Percentiles rank a stretch among this genome's conserved stretches.
phyloP scores from a whole-genome alignment of 768 basidiomycete genomes.

The Flagelloscypha sp. region DNA sequence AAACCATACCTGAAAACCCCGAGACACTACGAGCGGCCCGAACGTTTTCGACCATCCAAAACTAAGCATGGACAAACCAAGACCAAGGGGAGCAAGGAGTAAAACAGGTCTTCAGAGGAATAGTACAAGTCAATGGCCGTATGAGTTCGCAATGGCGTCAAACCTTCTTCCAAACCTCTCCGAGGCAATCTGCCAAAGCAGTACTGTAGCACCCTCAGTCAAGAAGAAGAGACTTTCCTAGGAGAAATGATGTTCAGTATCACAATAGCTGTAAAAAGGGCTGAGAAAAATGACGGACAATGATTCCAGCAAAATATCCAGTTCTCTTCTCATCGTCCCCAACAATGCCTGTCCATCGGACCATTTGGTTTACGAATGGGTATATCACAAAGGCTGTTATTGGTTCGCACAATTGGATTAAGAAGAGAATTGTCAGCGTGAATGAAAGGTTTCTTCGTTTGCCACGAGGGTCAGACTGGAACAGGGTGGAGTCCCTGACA shows the following conservation, averaged over 20 bases:
- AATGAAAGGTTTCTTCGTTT: no score
- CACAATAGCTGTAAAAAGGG: neutral
- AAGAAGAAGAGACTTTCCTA: slow-evolving; percentile 24
- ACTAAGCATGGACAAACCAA: slow-evolving; percentile 22
- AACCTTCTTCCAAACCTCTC: slow-evolving; percentile 23
- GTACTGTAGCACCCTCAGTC: slow-evolving; percentile 19
- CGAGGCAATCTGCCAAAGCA: slow-evolving; percentile 21
- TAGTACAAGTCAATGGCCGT: no score
- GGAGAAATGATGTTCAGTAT: neutral
- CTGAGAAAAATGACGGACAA: slow-evolving; percentile 12
- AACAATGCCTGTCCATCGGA: slow-evolving; percentile 20
- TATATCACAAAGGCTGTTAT: slow-evolving; percentile 22
- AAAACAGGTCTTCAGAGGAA: slow-evolving; percentile 24
- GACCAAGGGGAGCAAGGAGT: slow-evolving; percentile 24
- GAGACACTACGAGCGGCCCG: slow-evolving; percentile 16
- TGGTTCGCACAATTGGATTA: slow-evolving; percentile 29
- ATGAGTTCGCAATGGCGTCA: no score
- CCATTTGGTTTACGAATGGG: slow-evolving; percentile 17
- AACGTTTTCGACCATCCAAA: slow-evolving; percentile 28
- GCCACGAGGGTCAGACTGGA: no score
- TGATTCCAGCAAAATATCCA: slow-evolving; percentile 23
- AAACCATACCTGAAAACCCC: no score
- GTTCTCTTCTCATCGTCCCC: slow-evolving; percentile 19
- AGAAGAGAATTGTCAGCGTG: slow-evolving; percentile 21
- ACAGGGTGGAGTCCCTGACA: no score